Percentiles rank a stretch among this genome's conserved stretches.
These are phyloP conservation scores for Stemphylium vesicarium DNA, from an alignment of 2,329 filamentous ascomycete genomes.

Conservation along the genomic window DNA sequence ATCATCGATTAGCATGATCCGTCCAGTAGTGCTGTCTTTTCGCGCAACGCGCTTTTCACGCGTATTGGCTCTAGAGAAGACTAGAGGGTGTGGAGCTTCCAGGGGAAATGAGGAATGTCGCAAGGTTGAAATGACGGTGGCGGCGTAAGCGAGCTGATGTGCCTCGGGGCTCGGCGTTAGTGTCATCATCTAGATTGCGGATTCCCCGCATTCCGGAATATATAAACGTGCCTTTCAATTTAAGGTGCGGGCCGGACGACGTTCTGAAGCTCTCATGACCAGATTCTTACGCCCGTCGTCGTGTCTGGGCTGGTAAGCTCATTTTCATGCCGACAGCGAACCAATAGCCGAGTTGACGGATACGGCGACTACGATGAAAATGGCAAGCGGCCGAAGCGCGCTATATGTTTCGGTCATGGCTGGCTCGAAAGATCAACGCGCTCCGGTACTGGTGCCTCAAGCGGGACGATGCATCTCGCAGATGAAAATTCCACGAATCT, in stretches of 20 bases:
- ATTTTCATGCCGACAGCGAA: conserved; percentile 8
- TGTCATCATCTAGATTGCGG: neutral
- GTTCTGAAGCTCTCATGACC: conserved; percentile 14
- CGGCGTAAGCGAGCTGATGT: conserved; percentile 10
- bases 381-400: conserved; percentile 5
- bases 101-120: conserved; percentile 19
- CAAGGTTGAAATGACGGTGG: conserved; percentile 9
- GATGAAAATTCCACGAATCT: conserved; percentile 12
- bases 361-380: conserved; percentile 3
- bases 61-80: conserved; percentile 2
- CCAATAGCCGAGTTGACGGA: conserved; percentile 2
- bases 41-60: conserved; percentile 1
- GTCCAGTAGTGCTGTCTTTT: neutral
- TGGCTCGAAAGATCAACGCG: neutral
- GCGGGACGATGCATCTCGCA: neutral
- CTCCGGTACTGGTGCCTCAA: neutral
- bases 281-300: neutral
- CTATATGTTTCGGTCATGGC: neutral
- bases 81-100: conserved; percentile 7
- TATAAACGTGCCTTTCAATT: conserved; percentile 4
- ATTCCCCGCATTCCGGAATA: conserved; percentile 6
- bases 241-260: conserved; percentile 14
- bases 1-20: neutral
- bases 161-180: neutral
- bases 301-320: neutral